Evolutionary conservation across 441 rosid genomes (phyloP), one percentile per base, ranked within the genome.

Genomic region (Syzygium malaccense): DNA sequence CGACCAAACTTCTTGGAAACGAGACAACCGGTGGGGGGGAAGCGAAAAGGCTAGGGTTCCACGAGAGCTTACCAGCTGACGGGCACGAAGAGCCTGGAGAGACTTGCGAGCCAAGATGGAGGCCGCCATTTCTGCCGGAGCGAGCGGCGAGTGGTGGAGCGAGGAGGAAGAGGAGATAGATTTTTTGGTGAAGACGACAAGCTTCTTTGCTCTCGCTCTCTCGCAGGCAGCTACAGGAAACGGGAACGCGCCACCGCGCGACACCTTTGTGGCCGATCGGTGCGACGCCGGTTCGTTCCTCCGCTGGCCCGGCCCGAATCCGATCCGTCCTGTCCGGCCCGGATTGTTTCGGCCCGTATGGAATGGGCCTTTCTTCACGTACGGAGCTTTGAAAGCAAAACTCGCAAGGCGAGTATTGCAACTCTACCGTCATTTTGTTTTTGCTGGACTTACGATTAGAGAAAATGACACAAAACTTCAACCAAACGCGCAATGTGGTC

Each of bases 71-170:
- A 97, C 99, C 88, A 95, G 94, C 89, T 95, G 96, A 83, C 99
- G 98, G 92, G 96, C 94, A 53, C 94, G 96, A 86, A 97, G 93
- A 88, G 94, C 93, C 66, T 91, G 91, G 87, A 98, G 94, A 78
- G 99, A 95, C 92, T 95, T 96, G 91, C 99, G 98, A 92, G 98
- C 98, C 85, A 97, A 89, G 87, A 96, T 94, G 89, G 94, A 93
- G 55, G 97, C 98, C 23, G 90, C 88, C 88, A 87, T 89, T 51
- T 75, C 41, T 1, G 11, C 84, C 8, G 19, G 53, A 75, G 53
- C 30, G 30, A 75, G 53, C 25, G 84, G 53, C 84, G 84, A 13
- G 53, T 7, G 30, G 48, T 45, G 48, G 30, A 41, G 53, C 30
- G 30, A 41, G 84, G 48, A 41, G 45, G 30, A 75, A 15, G 83